A percentile compares a stretch with the other conserved stretches of the same genome.
phyloP scores from a whole-genome alignment of 1,139 yeast genomes.

The Wickerhamomyces sp. region DNA sequence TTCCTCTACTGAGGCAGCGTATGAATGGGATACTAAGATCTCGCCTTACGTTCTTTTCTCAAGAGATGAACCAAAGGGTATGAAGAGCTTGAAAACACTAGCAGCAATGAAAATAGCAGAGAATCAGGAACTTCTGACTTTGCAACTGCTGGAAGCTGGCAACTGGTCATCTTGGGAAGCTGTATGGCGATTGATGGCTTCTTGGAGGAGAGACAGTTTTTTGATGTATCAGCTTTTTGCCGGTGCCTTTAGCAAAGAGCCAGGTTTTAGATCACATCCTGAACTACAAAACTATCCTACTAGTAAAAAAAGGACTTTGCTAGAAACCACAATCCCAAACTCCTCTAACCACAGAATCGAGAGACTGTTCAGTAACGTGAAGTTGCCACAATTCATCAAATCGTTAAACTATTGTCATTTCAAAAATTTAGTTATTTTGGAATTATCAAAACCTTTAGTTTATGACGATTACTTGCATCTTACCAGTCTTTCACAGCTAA shows the following conservation, averaged over 20 bases:
- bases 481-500: slow-evolving; percentile 15
- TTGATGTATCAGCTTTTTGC: slow-evolving; percentile 25
- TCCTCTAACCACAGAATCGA: slow-evolving; percentile 22
- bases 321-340: slow-evolving; percentile 10
- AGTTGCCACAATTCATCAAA: slow-evolving; percentile 10
- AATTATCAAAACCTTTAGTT: slow-evolving; percentile 12
- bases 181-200: slow-evolving; percentile 27
- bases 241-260: slow-evolving; percentile 14
- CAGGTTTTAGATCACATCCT: slow-evolving; percentile 23
- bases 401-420: slow-evolving; percentile 13
- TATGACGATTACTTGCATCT: slow-evolving; percentile 16
- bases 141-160: slow-evolving; percentile 16
- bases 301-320: slow-evolving; percentile 12
- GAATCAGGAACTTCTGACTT: slow-evolving; percentile 15
- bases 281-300: slow-evolving; percentile 7
- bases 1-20: slow-evolving; percentile 12
- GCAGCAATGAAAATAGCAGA: slow-evolving; percentile 24
- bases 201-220: slow-evolving; percentile 26
- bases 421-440: slow-evolving; percentile 14
- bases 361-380: slow-evolving; percentile 20
- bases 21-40: slow-evolving; percentile 13
- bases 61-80: background rate
- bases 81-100: slow-evolving; percentile 17
- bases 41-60: slow-evolving; percentile 8
- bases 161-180: slow-evolving; percentile 24